Conservation (phyloP, 306 rosid genomes). For the Trifolium pratense region DNA sequence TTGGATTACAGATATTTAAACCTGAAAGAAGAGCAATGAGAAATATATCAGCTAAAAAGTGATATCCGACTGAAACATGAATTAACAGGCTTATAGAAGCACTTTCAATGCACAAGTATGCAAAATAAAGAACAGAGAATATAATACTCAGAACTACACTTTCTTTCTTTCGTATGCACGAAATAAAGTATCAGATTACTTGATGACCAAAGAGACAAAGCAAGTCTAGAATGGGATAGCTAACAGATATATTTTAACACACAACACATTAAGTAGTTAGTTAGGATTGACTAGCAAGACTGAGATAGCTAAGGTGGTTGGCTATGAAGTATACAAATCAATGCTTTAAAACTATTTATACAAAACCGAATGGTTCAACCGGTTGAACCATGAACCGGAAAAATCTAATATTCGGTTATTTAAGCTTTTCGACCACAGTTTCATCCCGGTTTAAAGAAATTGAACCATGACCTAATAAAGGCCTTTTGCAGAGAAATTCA, state of each 20-base stretch:
- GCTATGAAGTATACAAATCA: not conserved
- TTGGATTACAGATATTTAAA: slow-evolving; percentile 32
- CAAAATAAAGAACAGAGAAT: slow-evolving; percentile 11
- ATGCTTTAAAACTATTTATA: not conserved
- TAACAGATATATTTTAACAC: slow-evolving; percentile 8
- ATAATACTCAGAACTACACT: not conserved
- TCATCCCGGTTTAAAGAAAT: not conserved
- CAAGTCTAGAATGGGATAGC: slow-evolving; percentile 1
- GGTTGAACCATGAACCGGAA: not conserved
- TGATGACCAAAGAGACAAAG: not conserved
- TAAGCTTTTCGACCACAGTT: not conserved
- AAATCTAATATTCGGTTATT: not conserved
- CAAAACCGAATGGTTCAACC: not conserved
- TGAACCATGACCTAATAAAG: not conserved
- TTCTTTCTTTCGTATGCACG: not conserved
- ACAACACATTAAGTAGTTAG: not conserved
- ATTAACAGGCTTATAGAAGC: not conserved
- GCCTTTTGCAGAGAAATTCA: not conserved
- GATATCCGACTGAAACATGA: slow-evolving; percentile 29
- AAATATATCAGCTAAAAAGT: slow-evolving; percentile 2
- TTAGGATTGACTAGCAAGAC: not conserved
- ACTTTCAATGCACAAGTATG: slow-evolving; percentile 12
- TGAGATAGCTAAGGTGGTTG: not conserved
- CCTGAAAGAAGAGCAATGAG: slow-evolving; percentile 38
- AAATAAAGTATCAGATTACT: slow-evolving; percentile 15